A percentile compares a stretch with the other conserved stretches of the same genome.
These are phyloP conservation scores for Trametes cingulata DNA, from an alignment of 768 basidiomycete species.

Conservation along the genomic window DNA sequence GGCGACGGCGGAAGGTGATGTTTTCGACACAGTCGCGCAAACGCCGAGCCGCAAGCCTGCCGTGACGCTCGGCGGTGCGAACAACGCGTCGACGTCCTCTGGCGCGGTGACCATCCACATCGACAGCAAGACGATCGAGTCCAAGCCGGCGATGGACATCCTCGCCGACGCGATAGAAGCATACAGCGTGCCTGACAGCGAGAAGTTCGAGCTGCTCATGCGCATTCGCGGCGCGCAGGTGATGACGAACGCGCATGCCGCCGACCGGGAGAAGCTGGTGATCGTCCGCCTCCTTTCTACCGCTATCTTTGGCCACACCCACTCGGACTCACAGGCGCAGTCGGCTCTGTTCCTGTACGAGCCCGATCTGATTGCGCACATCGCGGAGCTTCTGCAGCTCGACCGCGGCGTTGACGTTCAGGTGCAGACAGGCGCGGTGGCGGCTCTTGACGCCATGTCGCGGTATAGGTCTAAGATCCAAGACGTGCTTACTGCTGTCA, in stretches of 20 bases:
- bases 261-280: conserved; percentile 77
- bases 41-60: conserved; percentile 50
- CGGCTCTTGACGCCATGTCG: conserved; percentile 87
- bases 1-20: conserved; percentile 50
- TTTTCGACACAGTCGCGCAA: conserved; percentile 40
- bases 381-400: conserved; percentile 87
- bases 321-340: conserved; percentile 74
- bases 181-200: conserved; percentile 71
- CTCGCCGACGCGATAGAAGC: conserved; percentile 71
- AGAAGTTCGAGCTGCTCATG: conserved; percentile 87
- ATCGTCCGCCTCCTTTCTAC: conserved; percentile 82
- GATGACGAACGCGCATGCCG: conserved; percentile 56
- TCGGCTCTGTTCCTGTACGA: conserved; percentile 91
- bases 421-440: conserved; percentile 83
- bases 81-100: conserved; percentile 32
- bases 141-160: conserved; percentile 71
- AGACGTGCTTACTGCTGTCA: conserved; percentile 88
- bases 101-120: conserved; percentile 65
- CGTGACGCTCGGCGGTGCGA: conserved; percentile 31
- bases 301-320: conserved; percentile 88
- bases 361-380: conserved; percentile 85
- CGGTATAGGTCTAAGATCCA: conserved; percentile 80
- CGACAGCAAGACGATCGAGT: conserved; percentile 57
- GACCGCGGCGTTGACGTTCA: conserved; percentile 68
- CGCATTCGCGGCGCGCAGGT: conserved; percentile 80